These are phyloP conservation scores for Microdochium paspali DNA, from an alignment of 2,329 filamentous ascomycete genomes.

Conservation along the genomic window DNA sequence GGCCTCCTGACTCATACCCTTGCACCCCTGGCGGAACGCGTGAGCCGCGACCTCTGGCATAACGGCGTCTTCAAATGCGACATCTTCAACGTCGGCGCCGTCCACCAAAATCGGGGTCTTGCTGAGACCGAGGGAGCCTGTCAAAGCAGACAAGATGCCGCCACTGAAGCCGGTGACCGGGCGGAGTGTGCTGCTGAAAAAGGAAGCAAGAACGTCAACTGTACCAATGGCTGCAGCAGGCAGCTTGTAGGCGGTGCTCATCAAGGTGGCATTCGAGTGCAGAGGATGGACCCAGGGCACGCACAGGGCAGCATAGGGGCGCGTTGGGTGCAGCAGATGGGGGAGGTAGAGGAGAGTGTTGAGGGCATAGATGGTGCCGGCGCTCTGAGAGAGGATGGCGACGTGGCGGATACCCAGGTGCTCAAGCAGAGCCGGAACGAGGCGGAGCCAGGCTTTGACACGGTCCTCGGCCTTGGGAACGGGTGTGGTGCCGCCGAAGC, in stretches of 20 bases:
- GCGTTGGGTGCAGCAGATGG: slow-evolving; percentile 11
- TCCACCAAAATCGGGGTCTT: slow-evolving; percentile 2
- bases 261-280: slow-evolving; percentile 7
- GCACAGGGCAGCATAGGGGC: slow-evolving; percentile 11
- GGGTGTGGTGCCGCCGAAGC: slow-evolving; percentile 22
- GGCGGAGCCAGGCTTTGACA: slow-evolving; percentile 18
- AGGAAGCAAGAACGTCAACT: slow-evolving; percentile 5
- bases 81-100: slow-evolving; percentile 5
- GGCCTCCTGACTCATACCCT: slow-evolving; percentile 9
- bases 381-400: slow-evolving; percentile 11
- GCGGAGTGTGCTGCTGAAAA: slow-evolving; percentile 3
- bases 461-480: slow-evolving; percentile 8
- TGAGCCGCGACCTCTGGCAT: slow-evolving; percentile 2
- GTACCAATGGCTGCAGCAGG: slow-evolving; percentile 8
- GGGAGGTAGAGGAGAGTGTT: slow-evolving; percentile 12
- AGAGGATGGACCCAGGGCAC: slow-evolving; percentile 11
- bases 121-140: slow-evolving; percentile 1
- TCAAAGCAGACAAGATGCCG: slow-evolving; percentile 3
- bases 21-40: slow-evolving; percentile 4
- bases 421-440: slow-evolving; percentile 19
- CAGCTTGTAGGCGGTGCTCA: slow-evolving; percentile 6
- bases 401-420: slow-evolving; percentile 20
- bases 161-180: slow-evolving; percentile 7
- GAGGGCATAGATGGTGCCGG: slow-evolving; percentile 11
- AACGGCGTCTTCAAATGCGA: slow-evolving; percentile 7